Evolutionary conservation across 1,284 basidiomycete species (phyloP).

Genomic region (Mycena citricolor): DNA sequence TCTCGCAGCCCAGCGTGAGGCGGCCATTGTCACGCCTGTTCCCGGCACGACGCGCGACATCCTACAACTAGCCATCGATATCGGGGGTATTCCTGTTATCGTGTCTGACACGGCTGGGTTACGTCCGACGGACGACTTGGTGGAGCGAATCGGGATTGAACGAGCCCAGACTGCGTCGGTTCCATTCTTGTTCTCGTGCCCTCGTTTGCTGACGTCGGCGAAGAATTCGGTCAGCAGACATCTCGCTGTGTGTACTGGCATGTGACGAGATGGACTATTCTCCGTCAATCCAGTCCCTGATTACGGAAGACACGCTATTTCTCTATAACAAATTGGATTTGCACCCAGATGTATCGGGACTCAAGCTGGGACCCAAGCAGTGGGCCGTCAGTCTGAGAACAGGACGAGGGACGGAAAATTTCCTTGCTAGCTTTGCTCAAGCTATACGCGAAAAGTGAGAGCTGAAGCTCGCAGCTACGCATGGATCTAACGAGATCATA

Average conservation of each 20-base stretch:
- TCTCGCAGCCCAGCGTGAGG: slow-evolving; percentile 80
- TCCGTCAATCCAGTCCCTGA: slow-evolving; percentile 42
- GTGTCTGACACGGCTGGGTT: slow-evolving; percentile 86
- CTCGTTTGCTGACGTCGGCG: slow-evolving; percentile 18
- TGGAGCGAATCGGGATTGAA: slow-evolving; percentile 83
- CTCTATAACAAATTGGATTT: slow-evolving; percentile 78
- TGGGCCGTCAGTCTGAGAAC: slow-evolving; percentile 70
- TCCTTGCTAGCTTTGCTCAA: slow-evolving; percentile 57
- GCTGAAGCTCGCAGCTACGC: too few relatives aligned
- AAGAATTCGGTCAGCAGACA: slow-evolving; percentile 67
- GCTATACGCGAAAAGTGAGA: slow-evolving; percentile 56
- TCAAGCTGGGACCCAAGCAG: slow-evolving; percentile 6
- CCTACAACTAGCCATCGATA: slow-evolving; percentile 79
- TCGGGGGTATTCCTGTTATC: slow-evolving; percentile 81
- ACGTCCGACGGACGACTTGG: slow-evolving; percentile 65
- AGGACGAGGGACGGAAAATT: slow-evolving; percentile 52
- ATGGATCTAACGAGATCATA: too few relatives aligned
- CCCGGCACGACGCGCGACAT: slow-evolving; percentile 90
- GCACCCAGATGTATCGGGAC: slow-evolving; percentile 14
- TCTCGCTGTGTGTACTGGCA: slow-evolving; percentile 78
- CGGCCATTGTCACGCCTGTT: slow-evolving; percentile 83
- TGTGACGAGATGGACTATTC: slow-evolving; percentile 60
- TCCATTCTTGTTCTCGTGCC: slow-evolving; percentile 1
- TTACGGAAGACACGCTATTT: slow-evolving; percentile 58
- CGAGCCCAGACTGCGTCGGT: slow-evolving; percentile 62